A percentile compares a stretch with the other conserved stretches of the same genome.
These are phyloP conservation scores for Groenewaldozyma auringiensis DNA, from an alignment of 1,139 yeast species.

Conservation along the genomic window DNA sequence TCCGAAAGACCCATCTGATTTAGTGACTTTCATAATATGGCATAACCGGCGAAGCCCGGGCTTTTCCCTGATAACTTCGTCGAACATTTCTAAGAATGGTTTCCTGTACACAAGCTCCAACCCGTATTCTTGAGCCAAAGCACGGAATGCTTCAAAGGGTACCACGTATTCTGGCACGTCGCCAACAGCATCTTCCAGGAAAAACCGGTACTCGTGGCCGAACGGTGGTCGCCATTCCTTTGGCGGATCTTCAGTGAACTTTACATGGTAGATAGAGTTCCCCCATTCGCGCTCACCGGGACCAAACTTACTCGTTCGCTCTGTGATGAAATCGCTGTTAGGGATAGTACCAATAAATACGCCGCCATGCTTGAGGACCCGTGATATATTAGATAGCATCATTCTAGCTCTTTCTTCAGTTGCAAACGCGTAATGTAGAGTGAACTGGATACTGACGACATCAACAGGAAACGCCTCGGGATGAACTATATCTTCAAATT, in stretches of 20 bases:
- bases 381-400: conserved; percentile 65
- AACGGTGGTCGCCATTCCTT: conserved; percentile 64
- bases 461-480: conserved; percentile 78
- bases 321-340: conserved; percentile 73
- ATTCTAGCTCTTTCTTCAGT: conserved; percentile 70
- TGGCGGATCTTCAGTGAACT: conserved; percentile 71
- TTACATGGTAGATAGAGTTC: conserved; percentile 70
- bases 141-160: conserved; percentile 81
- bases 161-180: conserved; percentile 97
- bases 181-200: conserved; percentile 86
- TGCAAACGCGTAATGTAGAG: conserved; percentile 91
- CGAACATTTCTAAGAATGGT: conserved; percentile 77
- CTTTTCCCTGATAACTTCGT: conserved; percentile 61
- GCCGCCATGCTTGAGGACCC: conserved; percentile 74
- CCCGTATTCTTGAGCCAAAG: conserved; percentile 77
- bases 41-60: conserved; percentile 49
- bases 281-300: conserved; percentile 51
- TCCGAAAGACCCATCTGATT: conserved; percentile 70
- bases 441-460: conserved; percentile 81
- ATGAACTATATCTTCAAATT: conserved; percentile 64
- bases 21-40: conserved; percentile 40
- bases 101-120: conserved; percentile 63
- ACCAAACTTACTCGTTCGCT: conserved; percentile 33
- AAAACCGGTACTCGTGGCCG: conserved; percentile 79
- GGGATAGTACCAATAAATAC: conserved; percentile 90